A percentile compares a stretch with the other conserved stretches of the same genome.
Evolutionary conservation across 441 rosid genomes (phyloP).

Genomic region (Kokia cookei): DNA sequence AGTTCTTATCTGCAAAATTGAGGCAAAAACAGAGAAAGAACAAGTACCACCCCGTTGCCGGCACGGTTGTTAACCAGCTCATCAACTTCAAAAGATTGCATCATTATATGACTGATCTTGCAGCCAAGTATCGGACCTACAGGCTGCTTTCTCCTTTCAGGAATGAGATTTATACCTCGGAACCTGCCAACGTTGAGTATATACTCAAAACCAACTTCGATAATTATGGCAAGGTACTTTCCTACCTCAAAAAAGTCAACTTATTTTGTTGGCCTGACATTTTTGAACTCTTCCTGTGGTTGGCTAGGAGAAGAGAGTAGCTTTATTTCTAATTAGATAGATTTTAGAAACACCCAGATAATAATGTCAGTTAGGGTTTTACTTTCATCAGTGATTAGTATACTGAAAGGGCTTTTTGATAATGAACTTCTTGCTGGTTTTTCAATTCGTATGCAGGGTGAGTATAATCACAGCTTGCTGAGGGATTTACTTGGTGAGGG

Average conservation of each 20-base stretch:
- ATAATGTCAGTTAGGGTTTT: no score
- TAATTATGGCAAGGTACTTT: slow-evolving; percentile 51
- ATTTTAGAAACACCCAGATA: background rate
- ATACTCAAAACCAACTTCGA: slow-evolving; percentile 59
- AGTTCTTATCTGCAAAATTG: background rate
- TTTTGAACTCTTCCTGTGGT: background rate
- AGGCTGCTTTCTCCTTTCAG: slow-evolving; percentile 20
- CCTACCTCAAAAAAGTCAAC: background rate
- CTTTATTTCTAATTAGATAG: background rate
- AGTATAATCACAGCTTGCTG: slow-evolving; percentile 22
- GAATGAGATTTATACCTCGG: slow-evolving; percentile 50
- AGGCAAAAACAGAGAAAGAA: background rate
- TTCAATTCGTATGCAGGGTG: slow-evolving; percentile 23
- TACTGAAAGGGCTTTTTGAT: background rate
- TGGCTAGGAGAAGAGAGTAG: background rate
- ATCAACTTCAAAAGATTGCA: slow-evolving; percentile 55
- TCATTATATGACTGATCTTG: slow-evolving; percentile 54
- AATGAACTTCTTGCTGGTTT: background rate
- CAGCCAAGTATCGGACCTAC: slow-evolving; percentile 26
- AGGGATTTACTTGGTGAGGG: slow-evolving; percentile 46
- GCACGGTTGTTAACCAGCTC: slow-evolving; percentile 49
- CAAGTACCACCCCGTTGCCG: slow-evolving; percentile 49
- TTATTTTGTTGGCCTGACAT: background rate
- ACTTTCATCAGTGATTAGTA: background rate
- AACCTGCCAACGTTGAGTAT: slow-evolving; percentile 54